phyloP scores from a whole-genome alignment of 2,329 filamentous ascomycete species.

The Cytospora piceicola region DNA sequence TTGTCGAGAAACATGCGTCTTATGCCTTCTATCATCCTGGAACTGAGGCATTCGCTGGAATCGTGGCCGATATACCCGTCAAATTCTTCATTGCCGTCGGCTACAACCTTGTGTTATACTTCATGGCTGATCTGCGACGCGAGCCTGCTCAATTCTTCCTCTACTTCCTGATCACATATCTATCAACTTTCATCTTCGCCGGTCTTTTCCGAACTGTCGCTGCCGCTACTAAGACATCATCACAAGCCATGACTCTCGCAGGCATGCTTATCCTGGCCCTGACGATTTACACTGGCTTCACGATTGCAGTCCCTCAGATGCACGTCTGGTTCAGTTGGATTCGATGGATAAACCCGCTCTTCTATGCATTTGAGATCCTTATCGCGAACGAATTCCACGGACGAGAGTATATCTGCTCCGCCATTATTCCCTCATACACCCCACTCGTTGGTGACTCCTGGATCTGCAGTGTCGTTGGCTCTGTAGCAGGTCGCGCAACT shows the following conservation, averaged over 20 bases:
- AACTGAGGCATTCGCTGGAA: constrained; percentile 57
- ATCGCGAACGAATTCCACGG: constrained; percentile 74
- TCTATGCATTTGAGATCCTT: constrained; percentile 73
- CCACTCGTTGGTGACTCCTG: constrained; percentile 50
- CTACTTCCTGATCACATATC: constrained; percentile 72
- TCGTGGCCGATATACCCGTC: constrained; percentile 60
- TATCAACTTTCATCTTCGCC: constrained; percentile 72
- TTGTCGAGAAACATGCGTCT: constrained; percentile 53
- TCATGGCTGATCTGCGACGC: constrained; percentile 56
- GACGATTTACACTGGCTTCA: constrained; percentile 64
- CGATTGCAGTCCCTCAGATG: constrained; percentile 59
- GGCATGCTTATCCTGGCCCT: constrained; percentile 62
- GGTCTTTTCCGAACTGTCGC: constrained; percentile 77
- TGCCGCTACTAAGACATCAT: constrained; percentile 68
- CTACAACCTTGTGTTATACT: constrained; percentile 64
- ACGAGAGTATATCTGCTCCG: constrained; percentile 59
- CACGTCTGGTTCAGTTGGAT: constrained; percentile 77
- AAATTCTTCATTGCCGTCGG: constrained; percentile 55
- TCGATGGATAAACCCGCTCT: constrained; percentile 73
- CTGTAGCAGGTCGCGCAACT: constrained; percentile 54
- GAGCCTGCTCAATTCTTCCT: constrained; percentile 74
- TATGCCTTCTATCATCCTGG: constrained; percentile 57
- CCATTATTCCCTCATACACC: constrained; percentile 52
- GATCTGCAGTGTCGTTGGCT: constrained; percentile 58
- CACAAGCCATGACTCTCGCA: constrained; percentile 58